These are phyloP conservation scores for Orbilia blumenaviensis DNA, from an alignment of 2,329 filamentous ascomycete genomes.

Conservation along the genomic window DNA sequence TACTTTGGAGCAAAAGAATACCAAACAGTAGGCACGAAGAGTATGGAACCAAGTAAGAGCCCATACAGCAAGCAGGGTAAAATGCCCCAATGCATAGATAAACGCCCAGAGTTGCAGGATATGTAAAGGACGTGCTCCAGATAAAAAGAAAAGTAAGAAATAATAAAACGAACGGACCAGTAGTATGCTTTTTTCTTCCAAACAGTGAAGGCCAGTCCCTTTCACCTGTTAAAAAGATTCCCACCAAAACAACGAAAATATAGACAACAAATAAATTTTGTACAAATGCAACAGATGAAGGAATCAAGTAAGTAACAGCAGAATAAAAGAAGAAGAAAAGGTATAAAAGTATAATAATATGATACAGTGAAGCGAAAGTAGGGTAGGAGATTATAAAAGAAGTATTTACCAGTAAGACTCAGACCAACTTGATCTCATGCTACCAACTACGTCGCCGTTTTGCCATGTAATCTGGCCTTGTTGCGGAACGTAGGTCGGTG, in stretches of 20 bases:
- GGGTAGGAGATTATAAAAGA: background rate
- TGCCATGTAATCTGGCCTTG: constrained; percentile 49
- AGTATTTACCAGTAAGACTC: constrained; percentile 44
- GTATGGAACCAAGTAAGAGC: background rate
- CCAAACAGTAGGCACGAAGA: background rate
- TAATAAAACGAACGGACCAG: background rate
- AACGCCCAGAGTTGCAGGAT: constrained; percentile 6
- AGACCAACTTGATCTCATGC: constrained; percentile 45
- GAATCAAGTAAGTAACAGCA: background rate
- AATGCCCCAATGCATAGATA: constrained; percentile 1
- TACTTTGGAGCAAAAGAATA: background rate
- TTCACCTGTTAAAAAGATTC: constrained; percentile 2
- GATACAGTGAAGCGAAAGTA: constrained; percentile 21
- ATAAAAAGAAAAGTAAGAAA: background rate
- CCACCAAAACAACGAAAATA: background rate
- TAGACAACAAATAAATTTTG: constrained; percentile 29
- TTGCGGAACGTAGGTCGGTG: constrained; percentile 18
- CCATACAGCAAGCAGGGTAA: background rate
- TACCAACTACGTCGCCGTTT: constrained; percentile 44
- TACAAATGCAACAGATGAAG: constrained; percentile 7
- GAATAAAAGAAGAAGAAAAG: background rate
- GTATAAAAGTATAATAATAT: constrained; percentile 1
- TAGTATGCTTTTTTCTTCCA: constrained; percentile 1
- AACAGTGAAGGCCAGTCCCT: constrained; percentile 9
- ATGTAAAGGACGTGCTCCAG: background rate